These are phyloP conservation scores for Ogataea populi-albae DNA, from an alignment of 805 yeast genomes.

Conservation along the genomic window DNA sequence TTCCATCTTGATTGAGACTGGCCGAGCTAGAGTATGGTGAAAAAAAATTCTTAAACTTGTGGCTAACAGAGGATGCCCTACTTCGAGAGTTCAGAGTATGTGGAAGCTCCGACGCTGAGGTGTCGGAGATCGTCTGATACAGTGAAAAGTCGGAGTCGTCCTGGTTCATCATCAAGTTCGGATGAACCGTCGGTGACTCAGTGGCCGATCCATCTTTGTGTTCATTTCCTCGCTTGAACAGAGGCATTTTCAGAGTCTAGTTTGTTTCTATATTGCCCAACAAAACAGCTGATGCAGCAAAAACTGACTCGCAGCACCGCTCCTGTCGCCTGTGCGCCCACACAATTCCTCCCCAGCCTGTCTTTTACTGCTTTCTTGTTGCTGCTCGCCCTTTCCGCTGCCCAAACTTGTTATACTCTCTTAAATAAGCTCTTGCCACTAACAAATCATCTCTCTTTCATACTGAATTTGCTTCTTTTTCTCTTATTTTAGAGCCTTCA, in stretches of 20 bases:
- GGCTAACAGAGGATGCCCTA: conserved; percentile 29
- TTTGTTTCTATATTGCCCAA: conserved; percentile 1
- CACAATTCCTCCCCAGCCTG: background rate
- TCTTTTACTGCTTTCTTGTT: no score
- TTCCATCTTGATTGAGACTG: conserved; percentile 12
- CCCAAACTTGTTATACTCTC: no score
- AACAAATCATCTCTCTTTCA: no score
- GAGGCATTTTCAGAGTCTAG: conserved; percentile 13
- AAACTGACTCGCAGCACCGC: background rate
- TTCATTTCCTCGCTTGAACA: conserved; percentile 14
- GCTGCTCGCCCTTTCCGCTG: no score
- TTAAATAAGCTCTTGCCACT: no score
- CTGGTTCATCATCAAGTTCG: conserved; percentile 16
- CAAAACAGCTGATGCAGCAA: conserved; percentile 1
- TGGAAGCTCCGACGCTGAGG: conserved; percentile 19
- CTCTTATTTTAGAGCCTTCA: no score
- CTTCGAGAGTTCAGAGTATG: conserved; percentile 18
- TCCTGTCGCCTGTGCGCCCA: background rate
- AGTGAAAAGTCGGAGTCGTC: conserved; percentile 28
- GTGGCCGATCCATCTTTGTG: conserved; percentile 10
- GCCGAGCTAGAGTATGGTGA: conserved; percentile 21
- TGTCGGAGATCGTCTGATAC: conserved; percentile 21
- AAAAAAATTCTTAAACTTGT: conserved; percentile 31
- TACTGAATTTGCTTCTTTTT: no score
- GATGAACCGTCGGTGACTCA: conserved; percentile 14